Evolutionary conservation across 2,329 filamentous ascomycete species (phyloP).

Genomic region (Aspergillus tamarii): DNA sequence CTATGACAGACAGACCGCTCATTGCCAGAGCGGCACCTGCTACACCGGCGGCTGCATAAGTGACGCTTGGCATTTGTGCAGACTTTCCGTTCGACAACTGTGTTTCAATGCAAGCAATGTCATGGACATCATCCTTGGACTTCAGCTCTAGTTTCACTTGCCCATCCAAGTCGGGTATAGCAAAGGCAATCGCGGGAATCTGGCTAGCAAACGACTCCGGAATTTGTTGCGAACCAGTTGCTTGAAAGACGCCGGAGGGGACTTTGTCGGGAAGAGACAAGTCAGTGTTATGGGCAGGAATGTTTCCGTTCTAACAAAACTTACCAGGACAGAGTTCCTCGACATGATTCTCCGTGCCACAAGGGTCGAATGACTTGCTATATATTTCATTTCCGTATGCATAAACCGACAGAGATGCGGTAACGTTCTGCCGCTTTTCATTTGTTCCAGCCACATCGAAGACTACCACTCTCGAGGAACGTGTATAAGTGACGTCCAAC

Average conservation of each 20-base stretch:
- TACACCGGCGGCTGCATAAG: constrained; percentile 81
- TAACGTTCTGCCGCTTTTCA: constrained; percentile 74
- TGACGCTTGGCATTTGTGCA: constrained; percentile 71
- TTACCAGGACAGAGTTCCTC: constrained; percentile 78
- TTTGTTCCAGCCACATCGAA: constrained; percentile 86
- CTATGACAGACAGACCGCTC: constrained; percentile 71
- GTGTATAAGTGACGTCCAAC: constrained; percentile 79
- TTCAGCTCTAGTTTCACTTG: constrained; percentile 77
- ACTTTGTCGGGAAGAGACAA: constrained; percentile 53
- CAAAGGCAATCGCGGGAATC: constrained; percentile 88
- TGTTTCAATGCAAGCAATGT: constrained; percentile 82
- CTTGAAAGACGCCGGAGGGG: constrained; percentile 73
- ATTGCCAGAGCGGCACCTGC: constrained; percentile 80
- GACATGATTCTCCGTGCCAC: constrained; percentile 67
- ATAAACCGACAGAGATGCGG: constrained; percentile 71
- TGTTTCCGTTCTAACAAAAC: constrained; percentile 28
- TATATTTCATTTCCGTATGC: constrained; percentile 87
- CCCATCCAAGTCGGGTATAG: constrained; percentile 86
- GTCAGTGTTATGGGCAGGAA: constrained; percentile 24
- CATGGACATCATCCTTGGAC: constrained; percentile 59
- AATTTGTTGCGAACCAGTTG: constrained; percentile 71
- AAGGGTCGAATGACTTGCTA: constrained; percentile 80
- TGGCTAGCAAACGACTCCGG: constrained; percentile 70
- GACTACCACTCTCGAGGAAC: constrained; percentile 68
- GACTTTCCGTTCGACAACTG: constrained; percentile 87